A percentile compares a stretch with the other conserved stretches of the same genome.
These are phyloP conservation scores for Trichoderma arundinaceum DNA, from an alignment of 2,329 filamentous ascomycete species.

Conservation along the genomic window DNA sequence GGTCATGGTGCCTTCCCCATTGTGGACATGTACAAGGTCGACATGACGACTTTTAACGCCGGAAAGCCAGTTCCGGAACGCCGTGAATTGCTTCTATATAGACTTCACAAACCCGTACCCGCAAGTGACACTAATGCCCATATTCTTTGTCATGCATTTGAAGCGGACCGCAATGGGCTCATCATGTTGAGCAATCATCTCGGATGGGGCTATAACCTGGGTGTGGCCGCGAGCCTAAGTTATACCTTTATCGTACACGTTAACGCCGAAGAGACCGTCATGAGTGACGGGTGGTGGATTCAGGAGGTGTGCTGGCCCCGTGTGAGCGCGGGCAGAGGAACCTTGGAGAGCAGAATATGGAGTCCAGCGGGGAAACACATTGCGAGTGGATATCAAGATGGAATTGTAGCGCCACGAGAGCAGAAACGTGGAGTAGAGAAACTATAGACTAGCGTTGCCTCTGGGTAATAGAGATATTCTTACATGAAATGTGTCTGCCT, in stretches of 20 bases:
- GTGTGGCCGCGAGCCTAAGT: conserved; percentile 53
- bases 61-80: conserved; percentile 50
- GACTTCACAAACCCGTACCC: conserved; percentile 52
- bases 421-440: conserved; percentile 13
- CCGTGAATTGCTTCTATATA: conserved; percentile 57
- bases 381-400: conserved; percentile 61
- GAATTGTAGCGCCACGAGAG: conserved; percentile 46
- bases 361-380: conserved; percentile 59
- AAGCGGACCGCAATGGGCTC: conserved; percentile 59
- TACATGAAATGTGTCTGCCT: background rate
- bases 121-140: conserved; percentile 51
- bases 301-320: conserved; percentile 58
- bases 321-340: conserved; percentile 52
- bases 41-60: conserved; percentile 54
- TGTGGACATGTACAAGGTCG: conserved; percentile 61
- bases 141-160: conserved; percentile 56
- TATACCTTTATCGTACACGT: conserved; percentile 60
- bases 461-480: too few species aligned
- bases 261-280: conserved; percentile 54
- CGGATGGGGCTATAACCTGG: conserved; percentile 52
- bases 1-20: conserved; percentile 54
- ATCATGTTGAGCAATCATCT: conserved; percentile 57
- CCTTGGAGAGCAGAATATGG: conserved; percentile 59
- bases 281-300: conserved; percentile 60
- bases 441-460: background rate